phyloP scores from a whole-genome alignment of 2,329 filamentous ascomycete species.

The Albifimbria verrucaria region DNA sequence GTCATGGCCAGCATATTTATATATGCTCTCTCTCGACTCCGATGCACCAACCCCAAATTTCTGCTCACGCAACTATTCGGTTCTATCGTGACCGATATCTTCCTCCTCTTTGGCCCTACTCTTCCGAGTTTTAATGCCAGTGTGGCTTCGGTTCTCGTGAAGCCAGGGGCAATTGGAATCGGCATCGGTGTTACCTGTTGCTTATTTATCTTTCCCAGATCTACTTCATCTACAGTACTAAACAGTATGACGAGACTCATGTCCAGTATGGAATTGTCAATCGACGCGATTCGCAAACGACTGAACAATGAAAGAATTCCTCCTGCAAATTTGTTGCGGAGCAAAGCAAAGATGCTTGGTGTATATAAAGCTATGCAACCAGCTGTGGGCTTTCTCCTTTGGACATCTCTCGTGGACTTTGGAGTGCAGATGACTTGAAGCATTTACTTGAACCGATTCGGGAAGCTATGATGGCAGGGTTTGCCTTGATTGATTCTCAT shows the following conservation, averaged over 20 bases:
- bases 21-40: slow-evolving; percentile 39
- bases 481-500: slow-evolving; percentile 41
- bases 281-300: slow-evolving; percentile 25
- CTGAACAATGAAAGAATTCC: slow-evolving; percentile 15
- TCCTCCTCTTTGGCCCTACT: slow-evolving; percentile 39
- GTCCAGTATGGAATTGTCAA: slow-evolving; percentile 24
- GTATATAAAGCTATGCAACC: slow-evolving; percentile 35
- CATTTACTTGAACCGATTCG: slow-evolving; percentile 32
- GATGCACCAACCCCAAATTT: slow-evolving; percentile 43
- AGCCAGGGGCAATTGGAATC: slow-evolving; percentile 42
- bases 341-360: slow-evolving; percentile 24
- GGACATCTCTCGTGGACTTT: slow-evolving; percentile 42
- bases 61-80: slow-evolving; percentile 41
- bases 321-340: slow-evolving; percentile 25
- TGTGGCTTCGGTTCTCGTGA: slow-evolving; percentile 35
- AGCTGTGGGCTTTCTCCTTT: slow-evolving; percentile 40
- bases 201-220: slow-evolving; percentile 46
- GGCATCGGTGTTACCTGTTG: slow-evolving; percentile 41
- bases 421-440: slow-evolving; percentile 40
- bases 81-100: slow-evolving; percentile 43
- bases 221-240: slow-evolving; percentile 42
- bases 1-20: slow-evolving; percentile 40
- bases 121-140: slow-evolving; percentile 37
- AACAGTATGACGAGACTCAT: slow-evolving; percentile 26
- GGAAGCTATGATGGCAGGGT: slow-evolving; percentile 26